These are phyloP conservation scores for Nicotiana knightiana DNA, from an alignment of 257 asterid species.

Conservation along the genomic window DNA sequence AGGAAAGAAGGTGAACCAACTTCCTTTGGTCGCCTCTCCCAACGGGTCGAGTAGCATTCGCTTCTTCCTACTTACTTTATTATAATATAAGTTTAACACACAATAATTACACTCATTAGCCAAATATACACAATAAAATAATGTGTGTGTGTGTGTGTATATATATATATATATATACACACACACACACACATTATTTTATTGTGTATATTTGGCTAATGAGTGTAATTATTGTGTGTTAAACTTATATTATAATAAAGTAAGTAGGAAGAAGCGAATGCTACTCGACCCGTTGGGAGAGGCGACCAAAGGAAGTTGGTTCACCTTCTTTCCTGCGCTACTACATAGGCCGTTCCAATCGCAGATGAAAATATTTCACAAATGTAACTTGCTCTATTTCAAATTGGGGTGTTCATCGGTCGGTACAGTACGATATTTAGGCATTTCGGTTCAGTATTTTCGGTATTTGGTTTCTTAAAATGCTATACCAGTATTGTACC, in stretches of 20 bases:
- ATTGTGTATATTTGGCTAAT: too few species aligned
- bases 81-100: background rate
- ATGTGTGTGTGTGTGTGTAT: too few species aligned
- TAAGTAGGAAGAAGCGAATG: background rate
- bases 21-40: background rate
- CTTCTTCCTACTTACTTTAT: background rate
- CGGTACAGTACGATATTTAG: too few species aligned
- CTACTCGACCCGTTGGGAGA: background rate
- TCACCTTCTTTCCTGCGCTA: background rate
- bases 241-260: background rate
- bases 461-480: too few species aligned
- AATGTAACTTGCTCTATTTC: too few species aligned
- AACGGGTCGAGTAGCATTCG: background rate
- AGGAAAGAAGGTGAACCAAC: background rate
- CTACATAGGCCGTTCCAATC: background rate
- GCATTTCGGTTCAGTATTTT: too few species aligned
- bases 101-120: too few species aligned
- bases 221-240: background rate
- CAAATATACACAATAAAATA: too few species aligned
- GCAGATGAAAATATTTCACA: background rate
- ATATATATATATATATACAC: too few species aligned
- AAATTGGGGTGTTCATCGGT: too few species aligned
- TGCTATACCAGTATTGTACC: too few species aligned
- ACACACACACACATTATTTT: too few species aligned
- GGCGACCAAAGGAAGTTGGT: background rate